Conservation (phyloP, 1,284 basidiomycete species). For the Irpex sp. region DNA sequence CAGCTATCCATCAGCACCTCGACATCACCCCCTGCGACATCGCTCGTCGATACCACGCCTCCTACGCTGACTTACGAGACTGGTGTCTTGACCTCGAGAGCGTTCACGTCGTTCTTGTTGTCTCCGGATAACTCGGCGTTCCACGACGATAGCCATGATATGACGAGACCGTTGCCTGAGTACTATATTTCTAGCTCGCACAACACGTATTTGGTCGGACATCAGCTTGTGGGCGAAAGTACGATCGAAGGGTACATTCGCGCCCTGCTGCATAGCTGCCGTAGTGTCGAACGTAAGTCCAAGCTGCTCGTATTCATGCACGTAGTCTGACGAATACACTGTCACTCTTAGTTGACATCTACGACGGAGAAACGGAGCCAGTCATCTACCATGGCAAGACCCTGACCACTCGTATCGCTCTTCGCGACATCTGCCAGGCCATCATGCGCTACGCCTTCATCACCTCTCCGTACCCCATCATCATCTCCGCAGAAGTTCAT, state of each 20-base stretch:
- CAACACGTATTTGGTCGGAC: constrained; percentile 95
- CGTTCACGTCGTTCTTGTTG: constrained; percentile 75
- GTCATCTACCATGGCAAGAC: constrained; percentile 92
- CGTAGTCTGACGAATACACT: too few species aligned
- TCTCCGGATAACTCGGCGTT: constrained; percentile 65
- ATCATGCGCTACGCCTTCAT: constrained; percentile 94
- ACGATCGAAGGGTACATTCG: constrained; percentile 97
- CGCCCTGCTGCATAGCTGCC: constrained; percentile 86
- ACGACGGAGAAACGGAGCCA: constrained; percentile 84
- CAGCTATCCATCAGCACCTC: constrained; percentile 15
- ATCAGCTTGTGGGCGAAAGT: constrained; percentile 90
- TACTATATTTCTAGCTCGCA: constrained; percentile 95
- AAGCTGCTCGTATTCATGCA: background rate
- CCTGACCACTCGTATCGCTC: constrained; percentile 82
- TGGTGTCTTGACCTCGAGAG: constrained; percentile 49
- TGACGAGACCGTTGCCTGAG: constrained; percentile 82
- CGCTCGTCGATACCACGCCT: background rate
- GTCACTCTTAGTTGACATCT: constrained; percentile 77
- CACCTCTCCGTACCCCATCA: constrained; percentile 90
- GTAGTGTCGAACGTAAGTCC: constrained; percentile 87
- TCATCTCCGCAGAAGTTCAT: constrained; percentile 94
- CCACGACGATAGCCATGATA: constrained; percentile 53
- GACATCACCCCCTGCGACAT: constrained; percentile 18
- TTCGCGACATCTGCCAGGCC: constrained; percentile 83
- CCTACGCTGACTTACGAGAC: constrained; percentile 19